Evolutionary conservation across 225 moss, liverwort and hornwort species (phyloP).

Genomic region (Pleurozium schreberi): DNA sequence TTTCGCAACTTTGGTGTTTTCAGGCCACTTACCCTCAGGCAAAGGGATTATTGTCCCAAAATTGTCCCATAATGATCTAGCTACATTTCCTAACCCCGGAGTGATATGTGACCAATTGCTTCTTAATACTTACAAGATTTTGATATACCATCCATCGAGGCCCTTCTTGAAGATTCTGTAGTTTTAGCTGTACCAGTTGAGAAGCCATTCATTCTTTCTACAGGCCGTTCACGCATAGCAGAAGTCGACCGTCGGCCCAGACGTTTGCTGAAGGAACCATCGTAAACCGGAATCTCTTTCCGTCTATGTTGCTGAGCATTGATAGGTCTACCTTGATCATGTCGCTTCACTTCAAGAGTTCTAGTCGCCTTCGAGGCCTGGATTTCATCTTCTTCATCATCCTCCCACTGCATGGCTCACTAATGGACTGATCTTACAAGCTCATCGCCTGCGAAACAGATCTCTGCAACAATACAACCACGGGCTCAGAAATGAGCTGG

Average conservation of each 20-base stretch:
- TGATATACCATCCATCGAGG: constrained; percentile 4
- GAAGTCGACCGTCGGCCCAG: constrained; percentile 22
- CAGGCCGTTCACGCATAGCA: not conserved
- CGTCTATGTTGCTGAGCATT: constrained; percentile 20
- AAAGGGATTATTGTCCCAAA: not conserved
- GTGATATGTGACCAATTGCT: not conserved
- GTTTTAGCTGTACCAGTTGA: not conserved
- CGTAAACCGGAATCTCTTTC: constrained; percentile 16
- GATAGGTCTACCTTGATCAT: constrained; percentile 4
- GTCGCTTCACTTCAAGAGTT: constrained; percentile 2
- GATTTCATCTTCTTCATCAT: constrained; percentile 32
- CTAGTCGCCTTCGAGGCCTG: constrained; percentile 13
- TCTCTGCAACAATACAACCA: not conserved
- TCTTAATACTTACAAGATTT: constrained; percentile 19
- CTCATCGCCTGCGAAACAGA: constrained; percentile 8
- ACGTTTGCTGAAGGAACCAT: constrained; percentile 28
- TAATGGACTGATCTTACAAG: constrained; percentile 10
- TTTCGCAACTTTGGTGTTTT: not conserved
- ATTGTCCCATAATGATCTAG: not conserved
- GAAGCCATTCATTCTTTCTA: not conserved
- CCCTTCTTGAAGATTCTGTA: constrained; percentile 8
- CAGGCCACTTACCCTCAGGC: not conserved
- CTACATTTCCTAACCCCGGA: not conserved
- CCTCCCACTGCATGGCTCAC: constrained; percentile 40
- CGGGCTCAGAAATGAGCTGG: not conserved